phyloP scores from a whole-genome alignment of 2,329 filamentous ascomycete genomes.

The Diplodia scrobiculata region DNA sequence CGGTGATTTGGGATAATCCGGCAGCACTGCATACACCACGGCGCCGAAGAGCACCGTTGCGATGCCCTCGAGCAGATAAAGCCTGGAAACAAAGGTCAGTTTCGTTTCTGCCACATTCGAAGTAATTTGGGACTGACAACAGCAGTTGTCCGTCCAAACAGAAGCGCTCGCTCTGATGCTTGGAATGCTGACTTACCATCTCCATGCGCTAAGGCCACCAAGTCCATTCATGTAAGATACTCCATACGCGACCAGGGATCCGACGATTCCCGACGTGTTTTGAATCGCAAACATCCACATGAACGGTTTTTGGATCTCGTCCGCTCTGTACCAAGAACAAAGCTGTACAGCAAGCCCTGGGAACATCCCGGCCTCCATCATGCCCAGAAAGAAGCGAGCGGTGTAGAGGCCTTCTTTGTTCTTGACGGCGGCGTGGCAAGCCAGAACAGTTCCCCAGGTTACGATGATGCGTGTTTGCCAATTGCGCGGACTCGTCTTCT shows the following conservation, averaged over 20 bases:
- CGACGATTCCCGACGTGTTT: conserved; percentile 41
- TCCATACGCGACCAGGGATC: conserved; percentile 37
- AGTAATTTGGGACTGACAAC: too few species aligned
- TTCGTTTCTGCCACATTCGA: not conserved
- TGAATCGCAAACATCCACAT: conserved; percentile 44
- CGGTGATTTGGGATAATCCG: conserved; percentile 51
- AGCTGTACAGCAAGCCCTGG: conserved; percentile 41
- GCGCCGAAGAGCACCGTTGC: conserved; percentile 48
- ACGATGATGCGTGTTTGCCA: conserved; percentile 43
- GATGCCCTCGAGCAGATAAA: conserved; percentile 52
- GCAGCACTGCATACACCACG: conserved; percentile 46
- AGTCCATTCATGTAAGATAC: conserved; percentile 35
- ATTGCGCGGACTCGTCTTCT: conserved; percentile 41
- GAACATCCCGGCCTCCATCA: conserved; percentile 38
- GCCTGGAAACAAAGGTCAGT: conserved; percentile 33
- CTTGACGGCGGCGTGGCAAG: conserved; percentile 38
- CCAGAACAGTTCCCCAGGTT: conserved; percentile 37
- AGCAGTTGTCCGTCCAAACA: not conserved
- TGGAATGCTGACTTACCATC: conserved; percentile 29
- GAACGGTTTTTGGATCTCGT: conserved; percentile 44
- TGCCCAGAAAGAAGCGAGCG: conserved; percentile 36
- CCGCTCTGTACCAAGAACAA: conserved; percentile 43
- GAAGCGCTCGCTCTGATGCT: too few species aligned
- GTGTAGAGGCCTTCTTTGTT: conserved; percentile 37
- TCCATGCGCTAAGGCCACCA: conserved; percentile 34